phyloP scores from a whole-genome alignment of 1,284 basidiomycete species.

The Mycena sp. region DNA sequence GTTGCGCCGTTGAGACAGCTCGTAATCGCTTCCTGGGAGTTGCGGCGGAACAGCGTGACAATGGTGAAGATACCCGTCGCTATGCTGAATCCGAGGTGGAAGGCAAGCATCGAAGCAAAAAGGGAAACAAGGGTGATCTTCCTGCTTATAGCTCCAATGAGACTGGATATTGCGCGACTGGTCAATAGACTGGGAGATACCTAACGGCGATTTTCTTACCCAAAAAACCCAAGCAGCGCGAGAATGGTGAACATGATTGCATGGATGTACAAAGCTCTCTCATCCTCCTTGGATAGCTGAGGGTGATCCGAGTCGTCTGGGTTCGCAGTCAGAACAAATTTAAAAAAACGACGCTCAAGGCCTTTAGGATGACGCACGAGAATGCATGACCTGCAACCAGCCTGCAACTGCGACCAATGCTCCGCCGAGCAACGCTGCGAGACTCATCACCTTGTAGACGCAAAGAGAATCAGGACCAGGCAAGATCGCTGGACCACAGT shows the following conservation, averaged over 20 bases:
- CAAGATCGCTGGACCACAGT: too few relatives aligned
- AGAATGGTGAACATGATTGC: slow-evolving; percentile 58
- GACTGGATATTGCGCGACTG: slow-evolving; percentile 42
- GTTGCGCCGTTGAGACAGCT: slow-evolving; percentile 46
- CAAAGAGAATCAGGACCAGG: too few relatives aligned
- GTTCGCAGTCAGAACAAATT: background rate
- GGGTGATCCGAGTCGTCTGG: slow-evolving; percentile 36
- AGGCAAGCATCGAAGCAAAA: slow-evolving; percentile 55
- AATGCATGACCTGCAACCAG: slow-evolving; percentile 53
- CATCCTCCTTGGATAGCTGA: slow-evolving; percentile 42
- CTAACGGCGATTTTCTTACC: slow-evolving; percentile 49
- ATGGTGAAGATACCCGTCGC: slow-evolving; percentile 54
- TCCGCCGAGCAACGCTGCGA: slow-evolving; percentile 53
- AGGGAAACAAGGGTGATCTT: slow-evolving; percentile 56
- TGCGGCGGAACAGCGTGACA: slow-evolving; percentile 53
- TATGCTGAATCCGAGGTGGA: slow-evolving; percentile 58
- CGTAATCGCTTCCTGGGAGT: slow-evolving; percentile 42
- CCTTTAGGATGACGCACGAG: slow-evolving; percentile 40
- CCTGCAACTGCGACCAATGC: slow-evolving; percentile 51
- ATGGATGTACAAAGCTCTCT: slow-evolving; percentile 57
- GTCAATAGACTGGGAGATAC: background rate
- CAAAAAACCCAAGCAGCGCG: slow-evolving; percentile 58
- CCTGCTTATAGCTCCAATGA: slow-evolving; percentile 58
- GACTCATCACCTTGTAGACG: slow-evolving; percentile 49
- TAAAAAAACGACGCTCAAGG: background rate